Evolutionary conservation across 1,284 basidiomycete genomes (phyloP).

Genomic region (Cryptococcus hybrid): DNA sequence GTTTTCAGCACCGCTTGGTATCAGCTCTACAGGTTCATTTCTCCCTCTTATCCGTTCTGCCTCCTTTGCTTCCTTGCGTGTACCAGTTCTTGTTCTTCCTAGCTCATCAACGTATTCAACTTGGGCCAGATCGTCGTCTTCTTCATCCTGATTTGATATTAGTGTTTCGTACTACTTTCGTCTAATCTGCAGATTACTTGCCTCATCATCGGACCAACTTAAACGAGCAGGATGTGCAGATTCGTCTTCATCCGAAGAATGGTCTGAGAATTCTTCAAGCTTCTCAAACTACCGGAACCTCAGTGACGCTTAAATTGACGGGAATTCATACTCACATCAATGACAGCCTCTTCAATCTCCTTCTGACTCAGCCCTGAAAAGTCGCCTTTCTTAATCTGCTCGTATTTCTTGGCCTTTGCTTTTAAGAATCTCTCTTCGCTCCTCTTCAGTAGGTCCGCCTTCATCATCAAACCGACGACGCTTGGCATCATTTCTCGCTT

Average conservation of each 20-base stretch:
- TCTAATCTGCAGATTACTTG: not conserved
- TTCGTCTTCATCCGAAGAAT: slow-evolving; percentile 40
- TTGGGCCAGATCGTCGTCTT: slow-evolving; percentile 49
- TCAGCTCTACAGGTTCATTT: slow-evolving; percentile 2
- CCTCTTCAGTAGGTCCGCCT: slow-evolving; percentile 37
- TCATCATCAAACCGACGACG: slow-evolving; percentile 32
- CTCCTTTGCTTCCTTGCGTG: slow-evolving; percentile 40
- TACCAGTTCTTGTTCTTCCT: slow-evolving; percentile 45
- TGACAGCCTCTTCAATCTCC: slow-evolving; percentile 69
- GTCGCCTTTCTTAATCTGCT: slow-evolving; percentile 74
- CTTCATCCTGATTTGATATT: slow-evolving; percentile 44
- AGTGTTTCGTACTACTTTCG: not conserved
- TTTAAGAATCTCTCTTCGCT: slow-evolving; percentile 56
- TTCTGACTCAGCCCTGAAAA: slow-evolving; percentile 72
- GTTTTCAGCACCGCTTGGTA: slow-evolving; percentile 13
- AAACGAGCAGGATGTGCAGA: slow-evolving; percentile 18
- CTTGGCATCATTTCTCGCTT: slow-evolving; percentile 44
- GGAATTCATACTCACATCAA: slow-evolving; percentile 65
- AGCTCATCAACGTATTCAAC: slow-evolving; percentile 51
- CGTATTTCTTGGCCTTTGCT: slow-evolving; percentile 78
- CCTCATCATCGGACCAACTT: slow-evolving; percentile 13
- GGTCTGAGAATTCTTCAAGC: slow-evolving; percentile 51
- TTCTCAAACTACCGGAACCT: slow-evolving; percentile 66
- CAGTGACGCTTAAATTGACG: not conserved
- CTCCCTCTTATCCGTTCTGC: slow-evolving; percentile 25